Conservation (phyloP, 2,329 filamentous ascomycete genomes). For the Aureobasidium pullulans region DNA sequence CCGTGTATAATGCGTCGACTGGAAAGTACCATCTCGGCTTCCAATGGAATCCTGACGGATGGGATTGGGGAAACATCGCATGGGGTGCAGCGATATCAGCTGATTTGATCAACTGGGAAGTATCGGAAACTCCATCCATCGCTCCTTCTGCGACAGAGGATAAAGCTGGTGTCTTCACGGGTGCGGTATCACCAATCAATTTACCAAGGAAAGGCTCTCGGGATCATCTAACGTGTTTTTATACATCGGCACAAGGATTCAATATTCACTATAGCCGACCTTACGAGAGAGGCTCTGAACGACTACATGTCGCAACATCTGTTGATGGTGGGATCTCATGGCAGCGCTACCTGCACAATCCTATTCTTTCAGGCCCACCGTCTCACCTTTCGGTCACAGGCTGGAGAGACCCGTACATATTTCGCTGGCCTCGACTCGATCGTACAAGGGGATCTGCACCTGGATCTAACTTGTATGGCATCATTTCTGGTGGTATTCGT, state of each 20-base stretch:
- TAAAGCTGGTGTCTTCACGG: conserved; percentile 35
- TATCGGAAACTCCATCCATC: conserved; percentile 24
- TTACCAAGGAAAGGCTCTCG: conserved; percentile 27
- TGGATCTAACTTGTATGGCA: conserved; percentile 34
- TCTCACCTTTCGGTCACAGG: conserved; percentile 30
- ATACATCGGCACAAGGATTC: conserved; percentile 34
- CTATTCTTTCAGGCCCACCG: conserved; percentile 32
- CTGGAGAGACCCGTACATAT: conserved; percentile 37
- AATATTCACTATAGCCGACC: conserved; percentile 36
- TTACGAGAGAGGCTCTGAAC: conserved; percentile 31
- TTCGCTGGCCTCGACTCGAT: conserved; percentile 25
- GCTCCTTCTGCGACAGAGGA: conserved; percentile 32
- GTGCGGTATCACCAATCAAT: conserved; percentile 13
- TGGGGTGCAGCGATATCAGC: conserved; percentile 35
- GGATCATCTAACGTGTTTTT: conserved; percentile 30
- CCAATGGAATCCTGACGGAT: conserved; percentile 35
- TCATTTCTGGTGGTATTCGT: conserved; percentile 42
- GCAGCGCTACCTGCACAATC: conserved; percentile 30
- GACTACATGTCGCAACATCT: conserved; percentile 33
- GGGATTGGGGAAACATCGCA: conserved; percentile 35
- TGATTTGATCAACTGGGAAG: conserved; percentile 34
- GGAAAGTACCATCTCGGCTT: conserved; percentile 35
- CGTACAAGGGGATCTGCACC: conserved; percentile 15
- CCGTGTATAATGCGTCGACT: conserved; percentile 33
- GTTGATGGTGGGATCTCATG: conserved; percentile 32